Base-by-base conservation (phyloP, 495 filamentous ascomycete species). In the Penicillium cosmopolitanum region DNA sequence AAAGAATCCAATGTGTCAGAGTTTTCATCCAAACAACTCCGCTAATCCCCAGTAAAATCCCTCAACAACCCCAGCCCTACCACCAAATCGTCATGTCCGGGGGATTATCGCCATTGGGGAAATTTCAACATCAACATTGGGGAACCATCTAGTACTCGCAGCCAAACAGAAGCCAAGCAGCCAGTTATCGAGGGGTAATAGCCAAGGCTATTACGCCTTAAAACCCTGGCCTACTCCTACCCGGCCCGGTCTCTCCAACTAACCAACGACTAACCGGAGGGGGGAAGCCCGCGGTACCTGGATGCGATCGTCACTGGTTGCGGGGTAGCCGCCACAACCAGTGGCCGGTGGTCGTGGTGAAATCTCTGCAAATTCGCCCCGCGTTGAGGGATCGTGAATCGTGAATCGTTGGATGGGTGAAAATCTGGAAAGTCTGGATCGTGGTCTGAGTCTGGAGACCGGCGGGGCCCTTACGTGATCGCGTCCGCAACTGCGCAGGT, bases 401-500 rank as follows among this genome's bases (percentile, higher is more conserved):
- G 15, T 43, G 23, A 47, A 18, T 35, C 56, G 33, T 6, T 23
- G 50, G 25, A 51, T 2, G 43, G 31, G 48, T 57, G 23, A 25
- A n/a, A 19, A 2, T 48, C n/a, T 48, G 46, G 21, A 48, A 28
- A 19, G 10, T 48, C n/a, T 48, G 46, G 46, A 48, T 44, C 42
- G 42, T 11, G 43, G 21, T 2, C 46, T 23, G 19, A 5, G 21
- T 48, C 42, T 33, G 7, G 21, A 35, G 55, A 10, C 23, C 40
- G 44, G 65, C 66, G 66, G 68, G 65, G 60, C 55, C 55, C 51
- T 67, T 70, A 70, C 68, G 66, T 70, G 63, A 68, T 70, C 11
- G 50, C 59, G 48, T 51, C 53, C 40, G 19, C 66, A 66, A 66
- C 68, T 66, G 66, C 66, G 19, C 2, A 21, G 19, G 19, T 21